These are phyloP conservation scores for Aspergillus affinis DNA, from an alignment of 495 filamentous ascomycete species.

Conservation along the genomic window DNA sequence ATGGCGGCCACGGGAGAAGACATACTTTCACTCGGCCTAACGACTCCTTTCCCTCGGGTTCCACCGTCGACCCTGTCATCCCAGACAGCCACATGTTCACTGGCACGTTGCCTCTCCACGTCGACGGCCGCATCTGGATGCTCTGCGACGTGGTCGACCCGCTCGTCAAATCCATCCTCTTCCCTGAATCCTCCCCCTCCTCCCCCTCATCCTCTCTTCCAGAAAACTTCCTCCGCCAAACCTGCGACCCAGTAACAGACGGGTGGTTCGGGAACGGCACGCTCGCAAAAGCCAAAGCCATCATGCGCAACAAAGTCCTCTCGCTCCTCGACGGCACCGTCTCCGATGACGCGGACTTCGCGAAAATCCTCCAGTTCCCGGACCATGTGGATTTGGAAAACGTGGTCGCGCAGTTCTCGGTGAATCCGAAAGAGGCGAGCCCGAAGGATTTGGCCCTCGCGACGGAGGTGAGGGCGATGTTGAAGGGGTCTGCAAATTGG, in stretches of 20 bases:
- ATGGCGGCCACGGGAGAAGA: slow-evolving; percentile 62
- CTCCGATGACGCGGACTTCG: slow-evolving; percentile 52
- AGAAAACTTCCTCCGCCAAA: slow-evolving; percentile 34
- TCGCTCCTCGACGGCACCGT: slow-evolving; percentile 40
- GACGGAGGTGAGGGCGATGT: slow-evolving; percentile 19
- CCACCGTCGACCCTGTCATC: slow-evolving; percentile 4
- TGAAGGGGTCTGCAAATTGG: slow-evolving; percentile 19
- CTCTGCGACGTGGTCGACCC: slow-evolving; percentile 89
- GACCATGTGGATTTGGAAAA: slow-evolving; percentile 36
- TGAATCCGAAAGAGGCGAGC: slow-evolving; percentile 28
- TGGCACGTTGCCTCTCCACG: slow-evolving; percentile 58
- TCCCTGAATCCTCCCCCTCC: slow-evolving; percentile 14
- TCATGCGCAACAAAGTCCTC: slow-evolving; percentile 80
- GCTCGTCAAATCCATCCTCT: slow-evolving; percentile 47
- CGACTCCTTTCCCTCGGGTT: slow-evolving; percentile 14
- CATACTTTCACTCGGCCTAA: slow-evolving; percentile 25
- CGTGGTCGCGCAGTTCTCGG: slow-evolving; percentile 29
- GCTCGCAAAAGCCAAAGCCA: slow-evolving; percentile 73
- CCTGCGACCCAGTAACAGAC: slow-evolving; percentile 59
- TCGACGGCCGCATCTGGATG: slow-evolving; percentile 88
- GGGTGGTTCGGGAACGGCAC: slow-evolving; percentile 83
- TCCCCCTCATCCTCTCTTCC: neutral
- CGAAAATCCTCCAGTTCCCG: slow-evolving; percentile 40
- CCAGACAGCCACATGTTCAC: slow-evolving; percentile 74
- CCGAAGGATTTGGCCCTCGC: slow-evolving; percentile 30